Evolutionary conservation across 2,329 filamentous ascomycete genomes (phyloP).

Genomic region (Apiospora sp.): DNA sequence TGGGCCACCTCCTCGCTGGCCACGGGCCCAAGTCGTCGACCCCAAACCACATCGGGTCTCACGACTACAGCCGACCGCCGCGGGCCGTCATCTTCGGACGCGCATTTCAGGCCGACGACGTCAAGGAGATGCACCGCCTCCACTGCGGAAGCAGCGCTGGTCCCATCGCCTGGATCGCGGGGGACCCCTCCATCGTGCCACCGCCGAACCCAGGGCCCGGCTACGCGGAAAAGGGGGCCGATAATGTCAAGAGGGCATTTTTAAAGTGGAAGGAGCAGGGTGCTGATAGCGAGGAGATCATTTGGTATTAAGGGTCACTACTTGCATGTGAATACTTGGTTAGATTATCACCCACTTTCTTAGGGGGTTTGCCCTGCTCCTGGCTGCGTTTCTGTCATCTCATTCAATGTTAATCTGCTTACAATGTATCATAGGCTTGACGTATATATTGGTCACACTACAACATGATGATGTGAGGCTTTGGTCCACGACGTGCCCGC

Average conservation of each 20-base stretch:
- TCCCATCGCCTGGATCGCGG: slow-evolving; percentile 27
- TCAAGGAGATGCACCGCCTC: slow-evolving; percentile 31
- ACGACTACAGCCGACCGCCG: slow-evolving; percentile 36
- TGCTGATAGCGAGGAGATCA: slow-evolving; percentile 29
- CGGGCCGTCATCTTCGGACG: slow-evolving; percentile 41
- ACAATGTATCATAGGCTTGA: too few species aligned
- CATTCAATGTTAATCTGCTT: too few species aligned
- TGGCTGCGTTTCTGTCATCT: too few species aligned
- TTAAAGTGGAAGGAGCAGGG: slow-evolving; percentile 33
- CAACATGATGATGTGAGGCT: too few species aligned
- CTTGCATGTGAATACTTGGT: too few species aligned
- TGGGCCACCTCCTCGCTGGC: slow-evolving; percentile 31
- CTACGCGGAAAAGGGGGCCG: slow-evolving; percentile 33
- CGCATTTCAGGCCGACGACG: slow-evolving; percentile 32
- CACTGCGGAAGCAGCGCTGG: slow-evolving; percentile 15
- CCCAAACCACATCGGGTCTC: slow-evolving; percentile 37
- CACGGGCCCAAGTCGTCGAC: slow-evolving; percentile 32
- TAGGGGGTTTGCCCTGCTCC: too few species aligned
- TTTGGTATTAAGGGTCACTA: slow-evolving; percentile 19
- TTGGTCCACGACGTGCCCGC: too few species aligned
- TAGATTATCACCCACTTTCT: too few species aligned
- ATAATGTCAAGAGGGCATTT: slow-evolving; percentile 29
- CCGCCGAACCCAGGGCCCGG: slow-evolving; percentile 25
- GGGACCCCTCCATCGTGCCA: slow-evolving; percentile 27
- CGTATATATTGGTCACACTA: too few species aligned